Base-by-base conservation (phyloP, 1,284 basidiomycete genomes). In the Cutaneotrichosporon sp. region DNA sequence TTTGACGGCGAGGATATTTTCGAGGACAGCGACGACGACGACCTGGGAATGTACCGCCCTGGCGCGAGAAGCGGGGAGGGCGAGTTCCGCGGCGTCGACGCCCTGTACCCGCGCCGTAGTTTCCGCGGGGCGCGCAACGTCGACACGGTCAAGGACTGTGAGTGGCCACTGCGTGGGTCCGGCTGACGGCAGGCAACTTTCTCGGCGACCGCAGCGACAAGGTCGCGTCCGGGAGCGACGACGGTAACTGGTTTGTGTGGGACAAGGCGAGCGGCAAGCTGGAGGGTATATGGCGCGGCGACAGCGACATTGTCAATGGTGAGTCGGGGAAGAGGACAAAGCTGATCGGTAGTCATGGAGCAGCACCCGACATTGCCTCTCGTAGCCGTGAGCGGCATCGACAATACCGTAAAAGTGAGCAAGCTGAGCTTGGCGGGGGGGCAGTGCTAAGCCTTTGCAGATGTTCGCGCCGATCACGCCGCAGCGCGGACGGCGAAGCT, bases 71-170 rank as follows among this genome's bases (percentile, higher is more conserved):
- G 76, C 22, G 17, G 39, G 22, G 43, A 44, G 21, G 51, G 52
- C 34, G 42, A 61, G 51, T 75, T 68, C 56, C 60, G 46, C 23
- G 49, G 37, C 14, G 72, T 84, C 1, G 84, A 88, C 2, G 69
- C 84, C 34, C 76, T 94, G 48, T 76, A 81, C 51, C 90, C 92
- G n/a, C 80, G 82, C 23, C 72, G 70, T 51, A 79, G 80, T 9
- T 96, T 82, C 72, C 69, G 70, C 21, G 92, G 92, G 2, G 84
- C 86, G 37, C 82, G 84, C 58, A 97, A 96, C 70, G 77, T 86
- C 4, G 84, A 85, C 60, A 97, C 92, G 0, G 83, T 93, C 51
- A 97, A 96, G 74, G 92, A 96, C 70, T 88, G 90, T 88, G 61
- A 69, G 84, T 68, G 49, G 46, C 38, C 43, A 0, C 49, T 10